A percentile compares a stretch with the other conserved stretches of the same genome.
Evolutionary conservation across 2,329 filamentous ascomycete genomes (phyloP).

Genomic region (Plectosphaerella cucumerina): DNA sequence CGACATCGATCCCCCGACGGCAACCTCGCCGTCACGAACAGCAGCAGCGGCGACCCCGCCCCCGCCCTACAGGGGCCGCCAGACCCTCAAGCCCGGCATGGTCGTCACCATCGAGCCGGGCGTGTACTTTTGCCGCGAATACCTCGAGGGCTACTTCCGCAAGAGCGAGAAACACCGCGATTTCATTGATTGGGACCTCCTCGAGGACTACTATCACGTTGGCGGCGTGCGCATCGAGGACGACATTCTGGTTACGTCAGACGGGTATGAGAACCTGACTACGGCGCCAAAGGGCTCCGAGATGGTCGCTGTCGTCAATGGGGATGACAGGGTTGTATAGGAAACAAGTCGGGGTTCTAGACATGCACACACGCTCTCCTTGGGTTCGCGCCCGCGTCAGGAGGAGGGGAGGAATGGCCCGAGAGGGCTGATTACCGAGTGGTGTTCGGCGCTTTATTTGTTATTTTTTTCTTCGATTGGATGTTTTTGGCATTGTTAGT

Average conservation of each 20-base stretch:
- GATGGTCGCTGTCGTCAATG: not conserved
- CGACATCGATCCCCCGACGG: constrained; percentile 12
- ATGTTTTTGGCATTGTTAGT: not conserved
- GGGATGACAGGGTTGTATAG: not conserved
- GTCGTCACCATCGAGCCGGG: constrained; percentile 79
- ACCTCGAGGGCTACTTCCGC: constrained; percentile 66
- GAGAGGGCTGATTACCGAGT: too few relatives aligned
- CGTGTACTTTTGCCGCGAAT: constrained; percentile 72
- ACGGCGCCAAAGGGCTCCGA: constrained; percentile 60
- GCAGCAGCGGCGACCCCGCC: constrained; percentile 12
- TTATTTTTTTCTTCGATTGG: not conserved
- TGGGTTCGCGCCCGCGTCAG: too few relatives aligned
- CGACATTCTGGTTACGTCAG: constrained; percentile 74
- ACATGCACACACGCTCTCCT: too few relatives aligned
- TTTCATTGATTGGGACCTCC: constrained; percentile 60
- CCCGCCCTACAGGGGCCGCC: constrained; percentile 25
- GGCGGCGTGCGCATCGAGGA: constrained; percentile 94
- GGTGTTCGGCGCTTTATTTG: not conserved
- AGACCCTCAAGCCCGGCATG: constrained; percentile 55
- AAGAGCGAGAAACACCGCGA: constrained; percentile 51
- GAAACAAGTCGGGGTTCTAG: too few relatives aligned
- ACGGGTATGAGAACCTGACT: constrained; percentile 75
- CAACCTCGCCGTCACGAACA: not conserved
- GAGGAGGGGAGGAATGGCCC: too few relatives aligned
- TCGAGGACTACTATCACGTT: constrained; percentile 69